Conservation (phyloP, 345 rosid genomes). For the Citrus mangshanensis region DNA sequence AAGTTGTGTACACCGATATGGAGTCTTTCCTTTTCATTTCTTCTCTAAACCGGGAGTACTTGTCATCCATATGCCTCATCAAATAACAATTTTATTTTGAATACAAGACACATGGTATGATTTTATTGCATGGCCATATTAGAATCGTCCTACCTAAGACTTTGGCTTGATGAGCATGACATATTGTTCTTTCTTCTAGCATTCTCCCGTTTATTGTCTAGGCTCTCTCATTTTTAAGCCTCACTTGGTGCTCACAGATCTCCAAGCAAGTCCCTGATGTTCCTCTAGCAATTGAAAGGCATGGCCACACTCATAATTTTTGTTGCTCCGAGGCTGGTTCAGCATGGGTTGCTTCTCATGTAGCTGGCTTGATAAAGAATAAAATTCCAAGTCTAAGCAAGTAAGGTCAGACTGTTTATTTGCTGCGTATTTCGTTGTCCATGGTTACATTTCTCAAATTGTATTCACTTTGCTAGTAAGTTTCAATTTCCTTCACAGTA, state of each 20-base stretch:
- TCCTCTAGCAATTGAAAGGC: conserved; percentile 61
- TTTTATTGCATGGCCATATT: too few relatives aligned
- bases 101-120: too few relatives aligned
- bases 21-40: background rate
- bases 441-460: background rate
- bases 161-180: too few relatives aligned
- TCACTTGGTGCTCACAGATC: conserved; percentile 37
- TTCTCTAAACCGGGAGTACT: background rate
- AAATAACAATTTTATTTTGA: too few relatives aligned
- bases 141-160: too few relatives aligned
- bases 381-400: conserved; percentile 19
- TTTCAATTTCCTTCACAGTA: background rate
- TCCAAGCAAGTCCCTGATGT: conserved; percentile 54
- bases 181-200: background rate
- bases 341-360: conserved; percentile 64
- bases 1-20: background rate
- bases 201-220: background rate
- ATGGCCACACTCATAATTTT: conserved; percentile 76
- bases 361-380: conserved; percentile 50
- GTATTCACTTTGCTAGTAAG: background rate
- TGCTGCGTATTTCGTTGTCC: background rate
- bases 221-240: background rate
- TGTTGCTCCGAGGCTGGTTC: conserved; percentile 81
- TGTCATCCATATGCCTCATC: too few relatives aligned
- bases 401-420: background rate